Conservation (phyloP, 2,329 filamentous ascomycete genomes). For the Aspergillus quadrilineatus region DNA sequence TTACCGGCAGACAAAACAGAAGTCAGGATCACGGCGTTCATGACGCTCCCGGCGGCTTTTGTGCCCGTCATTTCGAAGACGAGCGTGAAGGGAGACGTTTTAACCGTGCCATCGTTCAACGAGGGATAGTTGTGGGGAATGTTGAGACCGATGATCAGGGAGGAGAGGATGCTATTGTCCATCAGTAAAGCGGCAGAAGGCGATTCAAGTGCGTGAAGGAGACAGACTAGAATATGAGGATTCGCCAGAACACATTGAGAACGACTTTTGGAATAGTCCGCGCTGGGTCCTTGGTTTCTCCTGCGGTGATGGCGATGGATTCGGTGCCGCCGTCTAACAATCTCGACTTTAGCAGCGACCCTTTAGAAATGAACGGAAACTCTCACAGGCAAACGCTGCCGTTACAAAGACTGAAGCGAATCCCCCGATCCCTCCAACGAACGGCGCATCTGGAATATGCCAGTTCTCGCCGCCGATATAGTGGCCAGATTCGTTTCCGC, state of each 20-base stretch:
- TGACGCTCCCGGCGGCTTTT: conserved; percentile 55
- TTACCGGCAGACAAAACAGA: conserved; percentile 60
- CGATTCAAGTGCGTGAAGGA: too few species aligned
- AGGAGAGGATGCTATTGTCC: conserved; percentile 40
- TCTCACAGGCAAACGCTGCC: conserved; percentile 59
- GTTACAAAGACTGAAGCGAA: conserved; percentile 66
- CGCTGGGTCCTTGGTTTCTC: conserved; percentile 63
- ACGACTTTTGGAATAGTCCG: conserved; percentile 62
- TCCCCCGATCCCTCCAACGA: conserved; percentile 64
- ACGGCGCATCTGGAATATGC: conserved; percentile 60
- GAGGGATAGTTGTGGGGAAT: conserved; percentile 56
- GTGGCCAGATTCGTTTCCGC: conserved; percentile 53
- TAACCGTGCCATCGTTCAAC: conserved; percentile 45
- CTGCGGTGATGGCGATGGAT: conserved; percentile 65
- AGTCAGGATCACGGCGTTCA: conserved; percentile 63
- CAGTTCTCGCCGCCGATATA: conserved; percentile 62
- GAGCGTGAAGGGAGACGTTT: conserved; percentile 59
- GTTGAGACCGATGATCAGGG: conserved; percentile 59
- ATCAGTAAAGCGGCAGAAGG: too few species aligned
- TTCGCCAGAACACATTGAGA: conserved; percentile 66
- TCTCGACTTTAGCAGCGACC: too few species aligned
- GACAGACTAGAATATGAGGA: conserved; percentile 52
- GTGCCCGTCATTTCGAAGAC: conserved; percentile 61
- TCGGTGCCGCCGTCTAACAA: conserved; percentile 56
- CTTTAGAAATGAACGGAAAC: too few species aligned